Conservation (phyloP, 495 filamentous ascomycete genomes). For the Penicillium silybi region DNA sequence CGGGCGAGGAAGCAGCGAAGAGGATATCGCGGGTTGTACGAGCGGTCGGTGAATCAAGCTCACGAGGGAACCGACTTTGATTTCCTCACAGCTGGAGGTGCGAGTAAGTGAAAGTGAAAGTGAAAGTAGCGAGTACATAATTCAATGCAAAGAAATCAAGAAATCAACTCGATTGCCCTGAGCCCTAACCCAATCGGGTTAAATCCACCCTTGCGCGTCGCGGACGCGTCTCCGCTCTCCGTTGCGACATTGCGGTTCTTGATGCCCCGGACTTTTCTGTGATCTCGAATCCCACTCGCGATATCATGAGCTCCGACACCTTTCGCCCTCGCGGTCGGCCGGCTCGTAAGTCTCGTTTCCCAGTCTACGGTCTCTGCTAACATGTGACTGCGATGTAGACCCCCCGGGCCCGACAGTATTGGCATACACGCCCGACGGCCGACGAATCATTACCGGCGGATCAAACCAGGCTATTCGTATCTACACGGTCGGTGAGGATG, state of each 20-base stretch:
- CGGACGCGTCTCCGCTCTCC: slow-evolving; percentile 21
- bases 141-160: neutral
- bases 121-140: neutral
- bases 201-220: slow-evolving; percentile 24
- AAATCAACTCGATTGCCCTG: slow-evolving; percentile 25
- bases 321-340: slow-evolving; percentile 43
- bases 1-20: slow-evolving; percentile 38
- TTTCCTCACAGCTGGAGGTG: slow-evolving; percentile 52
- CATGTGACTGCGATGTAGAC: slow-evolving; percentile 40
- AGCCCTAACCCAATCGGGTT: slow-evolving; percentile 35
- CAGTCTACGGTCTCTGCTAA: slow-evolving; percentile 6
- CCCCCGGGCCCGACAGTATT: slow-evolving; percentile 63
- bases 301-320: slow-evolving; percentile 35
- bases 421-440: slow-evolving; percentile 66
- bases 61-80: slow-evolving; percentile 62
- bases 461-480: slow-evolving; percentile 87
- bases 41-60: slow-evolving; percentile 60
- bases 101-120: neutral
- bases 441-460: slow-evolving; percentile 75
- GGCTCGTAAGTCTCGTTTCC: slow-evolving; percentile 35
- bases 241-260: neutral
- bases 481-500: slow-evolving; percentile 84
- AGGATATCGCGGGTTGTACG: slow-evolving; percentile 63
- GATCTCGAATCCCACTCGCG: neutral
- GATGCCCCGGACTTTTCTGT: slow-evolving; percentile 7